Conservation (phyloP, 208 protist genomes). For the Leptomonas pyrrhocoris region DNA sequence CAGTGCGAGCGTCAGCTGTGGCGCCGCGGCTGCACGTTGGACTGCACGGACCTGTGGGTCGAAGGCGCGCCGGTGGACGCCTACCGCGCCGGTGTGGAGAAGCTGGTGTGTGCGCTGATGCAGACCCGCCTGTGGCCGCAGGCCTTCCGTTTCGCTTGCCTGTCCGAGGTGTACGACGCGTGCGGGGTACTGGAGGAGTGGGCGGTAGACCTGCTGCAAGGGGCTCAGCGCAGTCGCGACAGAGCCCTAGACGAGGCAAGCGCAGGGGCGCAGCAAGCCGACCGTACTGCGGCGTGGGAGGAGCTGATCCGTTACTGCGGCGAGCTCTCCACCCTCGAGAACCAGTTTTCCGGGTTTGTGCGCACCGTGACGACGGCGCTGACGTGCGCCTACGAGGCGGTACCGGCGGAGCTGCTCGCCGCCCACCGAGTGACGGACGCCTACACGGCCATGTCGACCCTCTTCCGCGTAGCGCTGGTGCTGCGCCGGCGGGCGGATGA, state of each 20-base stretch:
- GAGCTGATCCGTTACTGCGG: constrained; percentile 56
- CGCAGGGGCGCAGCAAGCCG: constrained; percentile 29
- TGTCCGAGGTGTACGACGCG: constrained; percentile 43
- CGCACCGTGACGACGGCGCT: constrained; percentile 58
- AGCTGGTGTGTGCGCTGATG: constrained; percentile 71
- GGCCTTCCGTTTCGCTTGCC: constrained; percentile 62
- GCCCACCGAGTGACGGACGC: constrained; percentile 53
- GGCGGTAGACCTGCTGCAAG: constrained; percentile 54
- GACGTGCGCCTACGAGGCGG: constrained; percentile 43
- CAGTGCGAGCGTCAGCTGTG: constrained; percentile 80
- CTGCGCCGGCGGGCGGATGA: constrained; percentile 31
- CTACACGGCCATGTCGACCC: constrained; percentile 73
- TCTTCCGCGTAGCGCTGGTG: constrained; percentile 59
- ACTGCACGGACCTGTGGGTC: constrained; percentile 82
- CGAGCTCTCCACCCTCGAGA: constrained; percentile 60
- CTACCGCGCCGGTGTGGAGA: constrained; percentile 45
- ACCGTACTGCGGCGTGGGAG: constrained; percentile 51
- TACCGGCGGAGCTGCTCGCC: constrained; percentile 49
- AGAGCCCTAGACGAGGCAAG: neutral
- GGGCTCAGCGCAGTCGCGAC: constrained; percentile 17
- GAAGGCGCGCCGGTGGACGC: constrained; percentile 46
- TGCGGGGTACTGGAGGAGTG: constrained; percentile 63
- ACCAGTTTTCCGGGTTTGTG: constrained; percentile 60
- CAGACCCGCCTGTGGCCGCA: constrained; percentile 70
- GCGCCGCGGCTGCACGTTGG: constrained; percentile 57